Base-by-base conservation (phyloP, 108 stramenopile species). In the Chaetoceros tenuissimus region DNA sequence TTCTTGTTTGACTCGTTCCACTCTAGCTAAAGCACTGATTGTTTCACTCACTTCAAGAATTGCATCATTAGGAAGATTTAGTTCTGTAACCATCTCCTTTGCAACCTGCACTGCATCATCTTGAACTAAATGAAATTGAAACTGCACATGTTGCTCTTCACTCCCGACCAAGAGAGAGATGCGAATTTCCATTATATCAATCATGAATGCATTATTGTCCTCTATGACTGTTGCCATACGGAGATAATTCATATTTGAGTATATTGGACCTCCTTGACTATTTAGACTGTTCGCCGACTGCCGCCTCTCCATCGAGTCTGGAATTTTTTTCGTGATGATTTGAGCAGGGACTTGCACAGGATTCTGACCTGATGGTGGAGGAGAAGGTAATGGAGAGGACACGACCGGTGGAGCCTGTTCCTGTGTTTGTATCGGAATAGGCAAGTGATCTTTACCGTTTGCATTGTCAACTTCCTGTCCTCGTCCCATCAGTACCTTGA, bases 41-140 rank as follows among this genome's bases (percentile, higher is more conserved):
- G 86, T 85, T 60, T 80, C 80, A 48, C 87, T 86, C 2, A 92
- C 84, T 29, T 88, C 91, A 29, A 88, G 66, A 0, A 92, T 81
- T 19, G 85, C 85, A 55, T 72, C 83, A 45, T 74, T 69, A 3
- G 82, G 86, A 24, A 94, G 83, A 28, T 77, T 79, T 31, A 94
- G 75, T 48, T 91, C 93, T 22, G 81, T 71, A 16, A 87, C 82
- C 83, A 94, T 87, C 71, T 94, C 93, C 50, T 81, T 81, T 19
- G 85, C 89, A 48, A 94, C 81, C 61, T 82, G 77, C 43, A 88
- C 74, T 18, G 93, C 83, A 58, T 94, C 87, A 60, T 94, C 93
- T 31, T 87, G 67, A 0, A 89, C 82, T 3, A 94, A 62, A 73
- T 94, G 77, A 66, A 87, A 94, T 7, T 77, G 77, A 57, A 94